Conservation (phyloP, 805 yeast genomes). For the Zygosaccharomyces bisporus region DNA sequence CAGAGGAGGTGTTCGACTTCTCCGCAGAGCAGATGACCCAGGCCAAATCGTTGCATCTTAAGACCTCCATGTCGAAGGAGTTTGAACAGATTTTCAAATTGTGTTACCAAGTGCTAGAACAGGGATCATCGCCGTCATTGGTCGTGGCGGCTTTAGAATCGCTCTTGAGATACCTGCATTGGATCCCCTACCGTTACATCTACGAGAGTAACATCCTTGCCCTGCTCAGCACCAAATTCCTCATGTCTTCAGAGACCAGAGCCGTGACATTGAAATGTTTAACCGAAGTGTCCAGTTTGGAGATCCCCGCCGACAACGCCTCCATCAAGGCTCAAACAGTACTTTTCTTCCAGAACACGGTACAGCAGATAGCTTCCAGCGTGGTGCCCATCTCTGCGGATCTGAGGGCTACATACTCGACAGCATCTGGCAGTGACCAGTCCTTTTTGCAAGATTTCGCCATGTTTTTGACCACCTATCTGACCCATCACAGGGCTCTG, state of each 20-base stretch:
- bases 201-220: constrained; percentile 82
- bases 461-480: constrained; percentile 82
- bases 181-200: constrained; percentile 90
- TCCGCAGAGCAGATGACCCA: constrained; percentile 97
- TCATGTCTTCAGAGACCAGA: constrained; percentile 75
- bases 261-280: constrained; percentile 84
- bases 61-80: constrained; percentile 80
- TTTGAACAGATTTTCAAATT: constrained; percentile 90
- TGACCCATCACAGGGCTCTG: constrained; percentile 65
- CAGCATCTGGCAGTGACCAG: constrained; percentile 80
- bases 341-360: constrained; percentile 63
- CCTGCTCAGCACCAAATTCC: constrained; percentile 68
- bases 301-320: constrained; percentile 49
- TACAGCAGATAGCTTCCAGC: constrained; percentile 59
- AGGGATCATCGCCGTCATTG: constrained; percentile 78
- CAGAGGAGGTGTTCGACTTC: constrained; percentile 95
- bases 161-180: constrained; percentile 77
- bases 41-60: constrained; percentile 82
- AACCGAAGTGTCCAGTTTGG: constrained; percentile 80
- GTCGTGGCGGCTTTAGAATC: constrained; percentile 81
- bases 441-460: constrained; percentile 94
- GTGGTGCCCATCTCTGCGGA: constrained; percentile 74
- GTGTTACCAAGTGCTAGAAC: constrained; percentile 90
- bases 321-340: constrained; percentile 48
- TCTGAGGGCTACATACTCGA: constrained; percentile 63